A percentile compares a stretch with the other conserved stretches of the same genome.
These are phyloP conservation scores for Debaryomyces hansenii DNA, from an alignment of 805 yeast genomes.

Conservation along the genomic window DNA sequence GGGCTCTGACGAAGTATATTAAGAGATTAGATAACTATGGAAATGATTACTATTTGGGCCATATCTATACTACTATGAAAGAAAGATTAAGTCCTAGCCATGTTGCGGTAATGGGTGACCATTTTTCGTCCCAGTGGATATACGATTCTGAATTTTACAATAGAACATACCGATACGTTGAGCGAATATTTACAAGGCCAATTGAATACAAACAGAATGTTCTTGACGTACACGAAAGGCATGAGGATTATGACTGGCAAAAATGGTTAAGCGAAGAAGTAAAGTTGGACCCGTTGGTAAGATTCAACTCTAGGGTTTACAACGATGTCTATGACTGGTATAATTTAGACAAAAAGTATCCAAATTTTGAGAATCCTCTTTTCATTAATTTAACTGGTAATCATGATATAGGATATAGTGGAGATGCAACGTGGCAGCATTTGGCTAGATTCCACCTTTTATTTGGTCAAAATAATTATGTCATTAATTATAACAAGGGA, in stretches of 20 bases:
- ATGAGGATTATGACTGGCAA: constrained; percentile 59
- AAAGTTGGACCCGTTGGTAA: constrained; percentile 29
- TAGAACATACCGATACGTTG: constrained; percentile 72
- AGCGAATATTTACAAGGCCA: constrained; percentile 66
- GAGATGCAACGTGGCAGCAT: constrained; percentile 92
- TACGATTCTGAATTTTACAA: constrained; percentile 79
- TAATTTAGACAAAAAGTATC: constrained; percentile 21
- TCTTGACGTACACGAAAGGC: constrained; percentile 46
- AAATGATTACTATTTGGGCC: constrained; percentile 87
- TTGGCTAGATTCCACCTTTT: constrained; percentile 71
- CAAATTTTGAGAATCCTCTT: constrained; percentile 55
- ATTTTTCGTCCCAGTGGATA: constrained; percentile 94
- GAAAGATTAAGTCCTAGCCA: constrained; percentile 67
- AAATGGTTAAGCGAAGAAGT: constrained; percentile 43
- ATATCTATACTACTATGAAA: constrained; percentile 69
- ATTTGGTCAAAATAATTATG: constrained; percentile 86
- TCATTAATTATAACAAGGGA: constrained; percentile 65
- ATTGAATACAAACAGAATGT: constrained; percentile 48
- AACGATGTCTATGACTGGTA: constrained; percentile 70
- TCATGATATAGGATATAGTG: constrained; percentile 94
- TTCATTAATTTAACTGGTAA: constrained; percentile 89
- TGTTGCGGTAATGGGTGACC: constrained; percentile 90
- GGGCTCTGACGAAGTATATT: constrained; percentile 68
- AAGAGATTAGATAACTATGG: constrained; percentile 83
- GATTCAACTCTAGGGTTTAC: constrained; percentile 42